phyloP scores from a whole-genome alignment of 2,329 filamentous ascomycete genomes.

The Colletotrichum sojae region DNA sequence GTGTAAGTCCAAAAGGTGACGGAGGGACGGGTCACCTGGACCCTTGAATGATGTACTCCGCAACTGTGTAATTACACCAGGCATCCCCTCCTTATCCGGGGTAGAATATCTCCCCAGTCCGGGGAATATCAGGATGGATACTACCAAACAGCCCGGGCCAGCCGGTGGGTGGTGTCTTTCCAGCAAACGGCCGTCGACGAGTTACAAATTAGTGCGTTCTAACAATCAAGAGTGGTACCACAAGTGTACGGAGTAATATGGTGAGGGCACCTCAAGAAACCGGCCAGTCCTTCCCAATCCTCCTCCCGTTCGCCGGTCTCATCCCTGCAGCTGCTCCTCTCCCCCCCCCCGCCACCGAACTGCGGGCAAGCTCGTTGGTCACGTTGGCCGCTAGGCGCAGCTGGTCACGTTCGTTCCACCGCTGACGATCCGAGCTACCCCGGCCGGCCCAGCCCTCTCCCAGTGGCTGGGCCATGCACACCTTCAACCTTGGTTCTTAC shows the following conservation, averaged over 20 bases:
- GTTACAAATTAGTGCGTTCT: neutral
- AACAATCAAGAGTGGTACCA: too few relatives aligned
- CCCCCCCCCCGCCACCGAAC: conserved; percentile 4
- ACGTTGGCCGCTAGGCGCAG: conserved; percentile 32
- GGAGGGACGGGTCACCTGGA: too few relatives aligned
- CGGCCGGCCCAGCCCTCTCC: too few relatives aligned
- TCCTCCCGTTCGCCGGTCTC: neutral
- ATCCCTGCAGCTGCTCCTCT: conserved; percentile 32
- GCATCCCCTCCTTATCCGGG: too few relatives aligned
- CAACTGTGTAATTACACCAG: too few relatives aligned
- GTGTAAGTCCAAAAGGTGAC: too few relatives aligned
- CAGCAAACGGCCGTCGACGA: too few relatives aligned
- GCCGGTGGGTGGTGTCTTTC: too few relatives aligned
- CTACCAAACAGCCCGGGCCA: neutral
- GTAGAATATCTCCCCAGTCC: neutral
- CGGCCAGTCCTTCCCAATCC: neutral
- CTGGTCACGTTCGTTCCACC: conserved; percentile 33
- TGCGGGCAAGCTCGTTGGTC: conserved; percentile 23
- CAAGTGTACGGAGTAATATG: too few relatives aligned
- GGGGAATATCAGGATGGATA: neutral
- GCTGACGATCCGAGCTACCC: conserved; percentile 19
- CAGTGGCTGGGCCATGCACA: neutral
- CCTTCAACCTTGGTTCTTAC: neutral
- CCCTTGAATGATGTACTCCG: too few relatives aligned
- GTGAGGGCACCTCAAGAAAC: conserved; percentile 19